A percentile compares a stretch with the other conserved stretches of the same genome.
These are phyloP conservation scores for Monilinia aucupariae DNA, from an alignment of 2,329 filamentous ascomycete species.

Conservation along the genomic window DNA sequence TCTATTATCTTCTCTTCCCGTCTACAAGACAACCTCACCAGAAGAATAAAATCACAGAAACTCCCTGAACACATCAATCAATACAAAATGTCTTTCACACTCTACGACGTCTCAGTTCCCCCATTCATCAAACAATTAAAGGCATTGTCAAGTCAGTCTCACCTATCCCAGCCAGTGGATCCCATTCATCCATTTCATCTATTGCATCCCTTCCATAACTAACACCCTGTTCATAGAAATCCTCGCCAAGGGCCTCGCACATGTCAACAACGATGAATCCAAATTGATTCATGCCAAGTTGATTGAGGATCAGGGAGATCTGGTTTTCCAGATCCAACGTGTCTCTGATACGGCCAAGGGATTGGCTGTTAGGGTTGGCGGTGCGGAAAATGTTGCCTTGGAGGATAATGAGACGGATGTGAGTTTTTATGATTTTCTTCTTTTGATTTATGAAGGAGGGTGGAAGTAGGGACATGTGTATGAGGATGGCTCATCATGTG, in stretches of 20 bases:
- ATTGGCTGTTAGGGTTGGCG: slow-evolving; percentile 38
- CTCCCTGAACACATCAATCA: neutral
- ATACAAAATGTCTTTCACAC: slow-evolving; percentile 10
- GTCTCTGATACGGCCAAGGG: slow-evolving; percentile 41
- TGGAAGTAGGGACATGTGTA: too few relatives aligned
- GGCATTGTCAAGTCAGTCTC: slow-evolving; percentile 3
- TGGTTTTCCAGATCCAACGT: slow-evolving; percentile 45
- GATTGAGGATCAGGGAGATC: slow-evolving; percentile 44
- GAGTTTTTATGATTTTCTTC: neutral
- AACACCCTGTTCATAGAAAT: neutral
- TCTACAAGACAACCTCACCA: neutral
- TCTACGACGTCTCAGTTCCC: slow-evolving; percentile 5
- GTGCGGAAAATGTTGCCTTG: slow-evolving; percentile 26
- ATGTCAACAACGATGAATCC: slow-evolving; percentile 11
- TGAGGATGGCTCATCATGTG: neutral
- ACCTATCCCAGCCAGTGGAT: neutral
- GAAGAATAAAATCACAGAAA: neutral
- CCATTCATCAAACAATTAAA: slow-evolving; percentile 9
- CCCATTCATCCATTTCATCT: too few relatives aligned
- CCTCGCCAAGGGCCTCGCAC: neutral
- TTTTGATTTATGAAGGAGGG: neutral
- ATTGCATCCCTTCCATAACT: neutral
- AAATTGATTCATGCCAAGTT: slow-evolving; percentile 37
- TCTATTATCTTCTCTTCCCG: neutral
- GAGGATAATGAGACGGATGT: slow-evolving; percentile 10